Base-by-base conservation (phyloP, 2,329 filamentous ascomycete genomes). In the Curvularia spicifera region DNA sequence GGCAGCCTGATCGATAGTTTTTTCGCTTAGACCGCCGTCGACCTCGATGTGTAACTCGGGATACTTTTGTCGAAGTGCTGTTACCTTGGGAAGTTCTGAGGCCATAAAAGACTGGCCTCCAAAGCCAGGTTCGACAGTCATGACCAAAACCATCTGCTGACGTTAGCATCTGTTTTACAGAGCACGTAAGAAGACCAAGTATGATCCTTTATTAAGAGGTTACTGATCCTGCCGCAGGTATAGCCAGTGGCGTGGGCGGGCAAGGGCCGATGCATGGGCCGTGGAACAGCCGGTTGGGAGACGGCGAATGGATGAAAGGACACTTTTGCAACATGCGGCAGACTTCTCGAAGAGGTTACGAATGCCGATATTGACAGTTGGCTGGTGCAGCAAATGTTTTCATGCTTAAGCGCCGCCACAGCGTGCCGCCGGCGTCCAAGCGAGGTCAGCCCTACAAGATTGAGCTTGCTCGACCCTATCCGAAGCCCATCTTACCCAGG, bases 21-120 rank as follows among this genome's bases (percentile, higher is more conserved):
- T 87, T 53, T 92, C 88, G 1, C 92, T 93, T 44, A 99, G 79
- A 3, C 95, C 95, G 52, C 95, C 95, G 76, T 99, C 95, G 40
- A 99, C 94, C 80, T 99, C 95, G 71, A 99, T 99, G 80, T 97
- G 95, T 61, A 99, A 81, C 5, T 97, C 85, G 2, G 95, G 94
- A 76, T 98, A 99, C 71, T 86, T 87, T 74, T 89, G 81, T 59
- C 95, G 87, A 68, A 99, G 83, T 39, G 89, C 92, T 66, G 89
- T 80, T 24, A 99, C 95, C 81, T 99, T 99, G 74, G 94, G 93
- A 67, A 99, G 86, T 81, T 97, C 92, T 6, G 91, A 91, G 12
- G 92, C 88, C 93, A 98, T 98, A 83, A 99, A 99, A 75, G 97
- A 97, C 76, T 99, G 95, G 6, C 95, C 95, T 63, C 95, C 95